Evolutionary conservation across 1,284 basidiomycete genomes (phyloP).

Genomic region (Schizopora paradoxa): DNA sequence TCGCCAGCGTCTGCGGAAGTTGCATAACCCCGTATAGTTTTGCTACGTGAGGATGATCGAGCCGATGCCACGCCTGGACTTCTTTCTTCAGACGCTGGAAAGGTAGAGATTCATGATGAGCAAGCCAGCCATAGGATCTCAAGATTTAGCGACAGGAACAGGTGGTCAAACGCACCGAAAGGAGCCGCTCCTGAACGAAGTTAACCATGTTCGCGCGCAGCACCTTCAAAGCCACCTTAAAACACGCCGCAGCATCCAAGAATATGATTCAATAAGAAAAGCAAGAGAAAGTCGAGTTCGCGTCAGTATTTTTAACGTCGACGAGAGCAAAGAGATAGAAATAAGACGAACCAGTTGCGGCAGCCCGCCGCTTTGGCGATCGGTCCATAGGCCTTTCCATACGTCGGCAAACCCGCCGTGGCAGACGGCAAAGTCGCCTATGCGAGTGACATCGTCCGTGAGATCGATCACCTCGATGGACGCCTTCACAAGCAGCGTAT

Average conservation of each 20-base stretch:
- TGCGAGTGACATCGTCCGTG: constrained; percentile 43
- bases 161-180: constrained; percentile 34
- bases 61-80: constrained; percentile 46
- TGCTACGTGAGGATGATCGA: constrained; percentile 47
- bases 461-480: constrained; percentile 44
- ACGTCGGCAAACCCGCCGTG: constrained; percentile 55
- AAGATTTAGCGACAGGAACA: not conserved
- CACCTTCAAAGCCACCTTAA: constrained; percentile 53
- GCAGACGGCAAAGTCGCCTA: constrained; percentile 36
- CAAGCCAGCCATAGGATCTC: not conserved
- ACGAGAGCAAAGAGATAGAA: not conserved
- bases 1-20: constrained; percentile 42
- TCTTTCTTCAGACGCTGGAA: constrained; percentile 46
- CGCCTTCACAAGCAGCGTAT: constrained; percentile 47
- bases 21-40: constrained; percentile 47
- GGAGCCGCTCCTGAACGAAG: constrained; percentile 45
- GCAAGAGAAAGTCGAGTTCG: not conserved
- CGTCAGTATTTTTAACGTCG: not conserved
- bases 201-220: constrained; percentile 47
- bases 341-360: constrained; percentile 28
- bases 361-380: constrained; percentile 36
- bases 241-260: no score
- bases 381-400: constrained; percentile 51
- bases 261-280: not conserved
- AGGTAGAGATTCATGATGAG: not conserved